Conservation (phyloP, 768 basidiomycete species). For the Tricholoma saponaceum region DNA sequence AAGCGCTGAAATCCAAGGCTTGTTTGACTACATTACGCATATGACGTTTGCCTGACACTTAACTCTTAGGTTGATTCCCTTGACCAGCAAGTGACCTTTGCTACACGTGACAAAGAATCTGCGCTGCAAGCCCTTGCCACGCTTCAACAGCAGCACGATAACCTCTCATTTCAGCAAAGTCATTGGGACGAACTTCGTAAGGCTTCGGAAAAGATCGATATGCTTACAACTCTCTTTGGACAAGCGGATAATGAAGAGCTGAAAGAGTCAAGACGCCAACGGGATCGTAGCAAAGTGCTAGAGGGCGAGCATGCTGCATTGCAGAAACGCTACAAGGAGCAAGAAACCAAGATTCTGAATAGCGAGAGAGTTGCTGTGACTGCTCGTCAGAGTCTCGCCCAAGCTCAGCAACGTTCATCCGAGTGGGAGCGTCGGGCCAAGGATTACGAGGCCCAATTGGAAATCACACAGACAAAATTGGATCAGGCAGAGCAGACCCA, state of each 20-base stretch:
- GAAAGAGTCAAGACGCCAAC: conserved; percentile 61
- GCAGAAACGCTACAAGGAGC: conserved; percentile 71
- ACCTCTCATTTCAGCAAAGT: conserved; percentile 55
- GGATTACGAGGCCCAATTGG: conserved; percentile 63
- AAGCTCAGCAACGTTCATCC: conserved; percentile 71
- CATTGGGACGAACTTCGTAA: conserved; percentile 77
- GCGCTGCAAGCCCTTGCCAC: conserved; percentile 43
- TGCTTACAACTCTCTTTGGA: conserved; percentile 55
- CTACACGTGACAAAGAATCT: conserved; percentile 60
- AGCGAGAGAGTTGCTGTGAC: conserved; percentile 56
- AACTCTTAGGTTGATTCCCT: conserved; percentile 51
- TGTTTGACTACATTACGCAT: conserved; percentile 14
- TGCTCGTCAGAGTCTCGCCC: conserved; percentile 59
- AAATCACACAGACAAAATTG: conserved; percentile 52
- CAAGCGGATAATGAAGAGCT: conserved; percentile 70
- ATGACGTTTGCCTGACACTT: conserved; percentile 9
- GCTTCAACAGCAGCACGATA: conserved; percentile 60
- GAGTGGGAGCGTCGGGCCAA: conserved; percentile 83
- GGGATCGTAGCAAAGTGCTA: conserved; percentile 58
- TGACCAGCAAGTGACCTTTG: conserved; percentile 53
- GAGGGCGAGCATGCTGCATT: conserved; percentile 65
- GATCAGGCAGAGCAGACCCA: conserved; percentile 67
- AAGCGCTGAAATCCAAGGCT: conserved; percentile 58
- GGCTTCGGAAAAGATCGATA: conserved; percentile 69
- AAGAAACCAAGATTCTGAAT: conserved; percentile 57